Conservation (phyloP, 2,329 filamentous ascomycete genomes). For the Trichoderma sp. region DNA sequence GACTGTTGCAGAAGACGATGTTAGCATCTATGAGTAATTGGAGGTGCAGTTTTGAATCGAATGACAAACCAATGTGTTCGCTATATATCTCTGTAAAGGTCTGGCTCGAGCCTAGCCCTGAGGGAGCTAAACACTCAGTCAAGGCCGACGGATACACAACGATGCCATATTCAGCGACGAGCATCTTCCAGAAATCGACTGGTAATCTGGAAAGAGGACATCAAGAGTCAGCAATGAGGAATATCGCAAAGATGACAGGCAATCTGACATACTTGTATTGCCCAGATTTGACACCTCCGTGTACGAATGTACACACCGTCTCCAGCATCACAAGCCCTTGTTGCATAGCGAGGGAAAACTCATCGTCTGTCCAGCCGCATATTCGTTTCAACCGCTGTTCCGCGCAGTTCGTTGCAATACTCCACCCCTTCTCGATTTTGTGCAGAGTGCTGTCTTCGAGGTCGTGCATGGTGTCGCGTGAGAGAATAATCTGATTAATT, state of each 20-base stretch:
- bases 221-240: neutral
- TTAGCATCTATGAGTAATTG: neutral
- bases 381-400: slow-evolving; percentile 36
- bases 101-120: slow-evolving; percentile 33
- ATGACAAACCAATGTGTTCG: slow-evolving; percentile 36
- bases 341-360: slow-evolving; percentile 34
- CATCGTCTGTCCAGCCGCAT: slow-evolving; percentile 32
- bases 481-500: neutral
- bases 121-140: slow-evolving; percentile 36
- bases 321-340: slow-evolving; percentile 38
- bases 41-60: neutral
- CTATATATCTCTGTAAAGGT: slow-evolving; percentile 40
- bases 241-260: neutral
- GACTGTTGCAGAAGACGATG: slow-evolving; percentile 25
- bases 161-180: slow-evolving; percentile 41
- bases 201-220: slow-evolving; percentile 32
- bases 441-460: slow-evolving; percentile 33
- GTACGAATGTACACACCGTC: slow-evolving; percentile 41
- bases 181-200: slow-evolving; percentile 38
- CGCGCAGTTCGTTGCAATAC: slow-evolving; percentile 38
- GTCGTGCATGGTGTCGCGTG: slow-evolving; percentile 24
- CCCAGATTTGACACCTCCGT: slow-evolving; percentile 38
- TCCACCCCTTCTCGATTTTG: slow-evolving; percentile 39
- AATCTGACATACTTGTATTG: slow-evolving; percentile 35
- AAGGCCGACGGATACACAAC: slow-evolving; percentile 42